Evolutionary conservation across 2,329 filamentous ascomycete genomes (phyloP).

Genomic region (Coniochaeta sp.): DNA sequence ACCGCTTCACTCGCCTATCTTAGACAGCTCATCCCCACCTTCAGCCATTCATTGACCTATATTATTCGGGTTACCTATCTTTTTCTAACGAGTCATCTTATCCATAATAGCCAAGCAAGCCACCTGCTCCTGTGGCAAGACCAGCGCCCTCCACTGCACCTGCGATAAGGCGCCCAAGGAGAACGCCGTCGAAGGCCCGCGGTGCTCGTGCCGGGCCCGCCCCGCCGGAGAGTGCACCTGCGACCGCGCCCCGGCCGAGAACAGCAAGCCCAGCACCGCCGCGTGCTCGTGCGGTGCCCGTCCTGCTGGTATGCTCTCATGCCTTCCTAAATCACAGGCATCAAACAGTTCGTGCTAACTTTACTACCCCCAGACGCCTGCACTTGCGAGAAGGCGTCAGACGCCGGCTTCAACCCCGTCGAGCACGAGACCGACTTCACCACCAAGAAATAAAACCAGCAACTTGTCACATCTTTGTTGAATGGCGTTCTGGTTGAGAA

Average conservation of each 20-base stretch:
- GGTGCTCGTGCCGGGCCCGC: slow-evolving; percentile 78
- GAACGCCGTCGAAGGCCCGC: slow-evolving; percentile 64
- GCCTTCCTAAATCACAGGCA: not conserved
- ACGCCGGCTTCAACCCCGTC: slow-evolving; percentile 52
- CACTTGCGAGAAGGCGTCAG: slow-evolving; percentile 72
- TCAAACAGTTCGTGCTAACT: not conserved
- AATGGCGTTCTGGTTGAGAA: not conserved
- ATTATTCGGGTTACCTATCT: not conserved
- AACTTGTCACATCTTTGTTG: not conserved
- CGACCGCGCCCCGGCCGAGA: slow-evolving; percentile 64
- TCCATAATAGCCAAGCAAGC: slow-evolving; percentile 59
- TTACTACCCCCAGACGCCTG: slow-evolving; percentile 48
- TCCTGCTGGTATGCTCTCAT: slow-evolving; percentile 50
- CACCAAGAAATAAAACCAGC: slow-evolving; percentile 43
- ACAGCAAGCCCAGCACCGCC: slow-evolving; percentile 44
- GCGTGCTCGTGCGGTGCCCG: slow-evolving; percentile 74
- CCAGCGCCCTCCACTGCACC: slow-evolving; percentile 77
- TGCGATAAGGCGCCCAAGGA: slow-evolving; percentile 71
- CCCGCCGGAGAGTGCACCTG: slow-evolving; percentile 78
- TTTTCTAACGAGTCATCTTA: not conserved
- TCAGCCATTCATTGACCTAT: not conserved
- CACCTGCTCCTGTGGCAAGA: slow-evolving; percentile 83
- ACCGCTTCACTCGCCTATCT: slow-evolving; percentile 2
- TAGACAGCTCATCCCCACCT: not conserved
- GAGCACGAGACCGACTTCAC: slow-evolving; percentile 72